phyloP scores from a whole-genome alignment of 352 stramenopile species.

The Peronospora farinosa region DNA sequence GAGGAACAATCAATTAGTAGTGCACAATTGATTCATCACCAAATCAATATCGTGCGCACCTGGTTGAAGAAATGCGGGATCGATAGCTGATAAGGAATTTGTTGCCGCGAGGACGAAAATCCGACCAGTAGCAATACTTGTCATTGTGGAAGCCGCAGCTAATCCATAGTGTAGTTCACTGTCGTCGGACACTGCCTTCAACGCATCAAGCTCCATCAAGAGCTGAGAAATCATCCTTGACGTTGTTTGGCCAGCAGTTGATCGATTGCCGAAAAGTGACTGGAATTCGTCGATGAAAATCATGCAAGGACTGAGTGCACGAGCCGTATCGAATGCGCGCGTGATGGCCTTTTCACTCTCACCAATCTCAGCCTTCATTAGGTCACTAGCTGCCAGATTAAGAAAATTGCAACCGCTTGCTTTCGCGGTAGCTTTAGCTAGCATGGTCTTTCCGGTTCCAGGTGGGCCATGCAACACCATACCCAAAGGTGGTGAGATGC shows the following conservation, averaged over 20 bases:
- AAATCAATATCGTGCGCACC: slow-evolving; percentile 28
- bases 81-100: slow-evolving; percentile 67
- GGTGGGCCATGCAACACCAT: slow-evolving; percentile 76
- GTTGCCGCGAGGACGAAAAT: slow-evolving; percentile 81
- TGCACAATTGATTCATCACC: not conserved
- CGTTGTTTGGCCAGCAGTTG: slow-evolving; percentile 68
- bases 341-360: slow-evolving; percentile 81
- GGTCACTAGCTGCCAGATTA: slow-evolving; percentile 64
- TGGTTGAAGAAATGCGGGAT: slow-evolving; percentile 76
- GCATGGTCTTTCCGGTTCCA: slow-evolving; percentile 83
- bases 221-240: slow-evolving; percentile 83
- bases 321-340: slow-evolving; percentile 60
- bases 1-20: not conserved
- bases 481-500: slow-evolving; percentile 66
- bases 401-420: slow-evolving; percentile 83
- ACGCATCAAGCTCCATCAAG: slow-evolving; percentile 70
- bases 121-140: slow-evolving; percentile 27
- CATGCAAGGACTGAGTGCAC: slow-evolving; percentile 73
- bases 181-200: slow-evolving; percentile 54
- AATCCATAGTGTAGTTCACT: slow-evolving; percentile 16
- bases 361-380: slow-evolving; percentile 78
- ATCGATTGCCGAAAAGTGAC: slow-evolving; percentile 74
- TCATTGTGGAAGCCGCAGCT: slow-evolving; percentile 1
- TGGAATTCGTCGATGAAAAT: slow-evolving; percentile 88
- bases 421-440: slow-evolving; percentile 71